phyloP scores from a whole-genome alignment of 1,284 basidiomycete genomes.

The Boletus hoseneyae region DNA sequence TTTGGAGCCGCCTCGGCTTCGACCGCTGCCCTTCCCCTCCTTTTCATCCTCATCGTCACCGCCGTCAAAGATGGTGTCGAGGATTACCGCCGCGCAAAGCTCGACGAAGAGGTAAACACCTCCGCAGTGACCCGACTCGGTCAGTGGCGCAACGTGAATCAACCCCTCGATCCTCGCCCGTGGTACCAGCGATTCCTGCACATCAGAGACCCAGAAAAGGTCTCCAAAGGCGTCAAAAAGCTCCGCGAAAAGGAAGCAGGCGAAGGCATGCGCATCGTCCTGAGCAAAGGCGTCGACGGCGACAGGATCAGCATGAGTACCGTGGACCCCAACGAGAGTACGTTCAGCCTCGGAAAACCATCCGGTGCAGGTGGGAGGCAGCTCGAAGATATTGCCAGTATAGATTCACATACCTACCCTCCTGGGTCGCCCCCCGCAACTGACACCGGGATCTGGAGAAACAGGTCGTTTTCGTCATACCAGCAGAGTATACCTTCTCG shows the following conservation, averaged over 20 bases:
- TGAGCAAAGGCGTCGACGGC: conserved; percentile 50
- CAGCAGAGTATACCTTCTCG: conserved; percentile 56
- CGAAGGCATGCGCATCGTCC: conserved; percentile 59
- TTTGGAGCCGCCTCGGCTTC: conserved; percentile 88
- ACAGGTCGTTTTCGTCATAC: conserved; percentile 42
- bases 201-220: conserved; percentile 64
- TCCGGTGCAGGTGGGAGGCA: conserved; percentile 39
- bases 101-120: conserved; percentile 92
- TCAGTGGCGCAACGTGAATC: conserved; percentile 89
- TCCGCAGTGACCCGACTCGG: conserved; percentile 84
- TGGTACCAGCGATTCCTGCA: conserved; percentile 74
- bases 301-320: conserved; percentile 40
- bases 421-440: conserved; percentile 33
- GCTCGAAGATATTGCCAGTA: conserved; percentile 57
- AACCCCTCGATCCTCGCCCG: conserved; percentile 71
- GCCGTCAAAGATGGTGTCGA: conserved; percentile 95
- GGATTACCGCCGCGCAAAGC: conserved; percentile 82
- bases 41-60: conserved; percentile 86
- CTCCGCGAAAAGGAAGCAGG: conserved; percentile 81
- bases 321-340: conserved; percentile 39
- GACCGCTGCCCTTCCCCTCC: conserved; percentile 82
- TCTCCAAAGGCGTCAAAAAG: conserved; percentile 84
- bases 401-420: conserved; percentile 64
- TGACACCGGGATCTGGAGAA: conserved; percentile 23
- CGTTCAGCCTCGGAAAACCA: conserved; percentile 37